Evolutionary conservation across 305 asterid genomes (phyloP).

Genomic region (Fraxinus nigra): DNA sequence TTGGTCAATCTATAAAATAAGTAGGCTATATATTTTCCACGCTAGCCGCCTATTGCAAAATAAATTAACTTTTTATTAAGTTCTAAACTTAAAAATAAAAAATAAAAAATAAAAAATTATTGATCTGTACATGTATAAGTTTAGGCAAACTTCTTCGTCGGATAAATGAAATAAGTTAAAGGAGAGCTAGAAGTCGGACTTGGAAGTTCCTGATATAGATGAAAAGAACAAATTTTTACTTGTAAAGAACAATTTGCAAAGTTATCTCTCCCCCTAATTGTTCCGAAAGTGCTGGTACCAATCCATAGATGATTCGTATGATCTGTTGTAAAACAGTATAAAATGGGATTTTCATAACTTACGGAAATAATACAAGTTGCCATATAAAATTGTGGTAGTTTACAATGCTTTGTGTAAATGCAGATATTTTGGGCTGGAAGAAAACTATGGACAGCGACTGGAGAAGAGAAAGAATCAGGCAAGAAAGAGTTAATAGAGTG

Average conservation of each 20-base stretch:
- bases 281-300: not conserved
- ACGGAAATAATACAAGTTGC: not conserved
- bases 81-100: not conserved
- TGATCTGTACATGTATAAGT: not conserved
- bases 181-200: not conserved
- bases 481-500: slow-evolving; percentile 26
- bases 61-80: not conserved
- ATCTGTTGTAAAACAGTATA: not conserved
- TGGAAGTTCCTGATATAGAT: not conserved
- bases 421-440: slow-evolving; percentile 31
- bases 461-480: slow-evolving; percentile 45
- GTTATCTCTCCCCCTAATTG: not conserved
- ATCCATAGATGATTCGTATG: not conserved
- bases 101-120: not conserved
- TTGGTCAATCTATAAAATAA: not conserved
- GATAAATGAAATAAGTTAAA: not conserved
- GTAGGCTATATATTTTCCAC: not conserved
- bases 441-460: slow-evolving; percentile 32
- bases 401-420: not conserved
- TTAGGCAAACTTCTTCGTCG: not conserved
- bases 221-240: not conserved
- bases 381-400: not conserved
- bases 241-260: not conserved
- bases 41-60: not conserved
- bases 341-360: not conserved